Percentiles rank a stretch among this genome's conserved stretches.
phyloP scores from a whole-genome alignment of 1,284 basidiomycete genomes.

The Rhodotorula sp. region DNA sequence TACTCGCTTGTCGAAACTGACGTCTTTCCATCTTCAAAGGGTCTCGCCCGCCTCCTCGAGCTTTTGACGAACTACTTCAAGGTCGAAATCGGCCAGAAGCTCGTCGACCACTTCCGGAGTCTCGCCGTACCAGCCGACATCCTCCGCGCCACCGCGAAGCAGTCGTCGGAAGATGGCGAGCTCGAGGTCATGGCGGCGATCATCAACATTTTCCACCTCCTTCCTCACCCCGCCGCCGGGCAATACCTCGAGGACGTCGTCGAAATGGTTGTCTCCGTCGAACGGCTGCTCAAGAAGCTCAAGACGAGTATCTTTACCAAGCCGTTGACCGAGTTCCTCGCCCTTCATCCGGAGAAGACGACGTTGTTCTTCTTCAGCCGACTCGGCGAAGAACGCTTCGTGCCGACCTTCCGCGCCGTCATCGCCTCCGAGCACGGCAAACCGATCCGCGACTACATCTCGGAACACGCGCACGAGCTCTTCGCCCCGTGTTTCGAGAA shows the following conservation, averaged over 20 bases:
- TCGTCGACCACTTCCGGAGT: slow-evolving; percentile 90
- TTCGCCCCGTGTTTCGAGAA: slow-evolving; percentile 52
- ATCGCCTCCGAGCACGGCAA: slow-evolving; percentile 73
- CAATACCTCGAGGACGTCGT: slow-evolving; percentile 87
- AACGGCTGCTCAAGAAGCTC: slow-evolving; percentile 72
- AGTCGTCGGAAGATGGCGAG: slow-evolving; percentile 79
- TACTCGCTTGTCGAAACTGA: background rate
- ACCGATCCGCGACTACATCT: slow-evolving; percentile 70
- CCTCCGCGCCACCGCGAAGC: slow-evolving; percentile 71
- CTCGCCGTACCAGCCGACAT: slow-evolving; percentile 78
- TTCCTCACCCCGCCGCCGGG: slow-evolving; percentile 83
- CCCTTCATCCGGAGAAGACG: no score
- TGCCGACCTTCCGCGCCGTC: no score
- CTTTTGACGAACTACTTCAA: slow-evolving; percentile 99
- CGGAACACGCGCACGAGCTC: slow-evolving; percentile 63
- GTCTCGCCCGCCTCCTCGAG: slow-evolving; percentile 90
- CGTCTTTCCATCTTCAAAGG: slow-evolving; percentile 53
- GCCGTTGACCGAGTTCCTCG: no score
- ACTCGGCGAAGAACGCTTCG: no score
- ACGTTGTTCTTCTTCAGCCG: no score
- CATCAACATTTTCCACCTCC: slow-evolving; percentile 93
- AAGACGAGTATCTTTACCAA: no score
- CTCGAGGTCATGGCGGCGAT: slow-evolving; percentile 90
- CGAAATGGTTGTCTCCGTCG: slow-evolving; percentile 71
- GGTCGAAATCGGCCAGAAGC: slow-evolving; percentile 96